Percentiles rank a stretch among this genome's conserved stretches.
Evolutionary conservation across 768 basidiomycete genomes (phyloP).

Genomic region (Melanogaster broomeanus): DNA sequence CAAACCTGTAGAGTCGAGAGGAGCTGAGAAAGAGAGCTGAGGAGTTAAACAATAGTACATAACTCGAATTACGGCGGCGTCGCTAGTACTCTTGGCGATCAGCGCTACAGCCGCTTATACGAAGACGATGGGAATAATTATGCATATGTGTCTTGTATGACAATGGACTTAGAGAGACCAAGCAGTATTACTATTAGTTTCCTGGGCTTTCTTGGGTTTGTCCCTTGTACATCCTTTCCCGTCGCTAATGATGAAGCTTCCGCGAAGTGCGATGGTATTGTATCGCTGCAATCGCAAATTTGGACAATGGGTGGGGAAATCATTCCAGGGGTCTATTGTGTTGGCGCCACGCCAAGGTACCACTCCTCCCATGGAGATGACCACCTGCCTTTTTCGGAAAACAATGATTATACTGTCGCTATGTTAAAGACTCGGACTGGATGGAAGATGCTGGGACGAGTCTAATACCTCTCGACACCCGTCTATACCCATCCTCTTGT

Average conservation of each 20-base stretch:
- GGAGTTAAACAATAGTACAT: slow-evolving; percentile 48
- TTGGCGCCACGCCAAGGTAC: not conserved
- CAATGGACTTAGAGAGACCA: no score
- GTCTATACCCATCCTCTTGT: slow-evolving; percentile 6
- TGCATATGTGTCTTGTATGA: no score
- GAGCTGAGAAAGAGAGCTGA: slow-evolving; percentile 48
- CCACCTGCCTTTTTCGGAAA: slow-evolving; percentile 13
- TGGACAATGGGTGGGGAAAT: no score
- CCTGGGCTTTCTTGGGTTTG: no score
- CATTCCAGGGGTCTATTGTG: not conserved
- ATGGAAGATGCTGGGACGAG: no score
- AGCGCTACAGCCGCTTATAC: not conserved
- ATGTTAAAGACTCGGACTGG: slow-evolving; percentile 5
- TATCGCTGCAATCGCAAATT: no score
- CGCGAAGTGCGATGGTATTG: no score
- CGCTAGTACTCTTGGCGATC: not conserved
- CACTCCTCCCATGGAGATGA: not conserved
- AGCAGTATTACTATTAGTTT: no score
- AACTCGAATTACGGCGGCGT: not conserved
- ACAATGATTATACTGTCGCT: slow-evolving; percentile 8
- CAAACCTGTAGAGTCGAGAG: slow-evolving; percentile 44
- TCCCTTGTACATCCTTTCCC: no score
- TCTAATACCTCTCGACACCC: not conserved
- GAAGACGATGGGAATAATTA: no score
- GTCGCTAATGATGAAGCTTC: no score